phyloP scores from a whole-genome alignment of 495 filamentous ascomycete species.

The Penicillium fimorum region DNA sequence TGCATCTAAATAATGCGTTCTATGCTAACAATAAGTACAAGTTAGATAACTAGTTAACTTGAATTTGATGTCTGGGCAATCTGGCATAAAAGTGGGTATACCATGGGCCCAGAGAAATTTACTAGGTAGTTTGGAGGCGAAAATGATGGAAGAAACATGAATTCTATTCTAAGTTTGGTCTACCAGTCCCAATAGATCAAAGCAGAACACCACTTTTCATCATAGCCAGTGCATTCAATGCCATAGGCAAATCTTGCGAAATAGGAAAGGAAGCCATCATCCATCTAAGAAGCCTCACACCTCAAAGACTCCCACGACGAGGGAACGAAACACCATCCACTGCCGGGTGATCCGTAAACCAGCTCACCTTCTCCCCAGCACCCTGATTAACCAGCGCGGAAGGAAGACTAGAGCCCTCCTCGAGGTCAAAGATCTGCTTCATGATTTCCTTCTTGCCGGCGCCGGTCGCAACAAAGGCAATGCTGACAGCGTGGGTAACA shows the following conservation, averaged over 20 bases:
- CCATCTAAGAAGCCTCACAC: constrained; percentile 24
- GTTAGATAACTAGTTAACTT: too few species aligned
- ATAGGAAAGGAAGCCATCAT: background rate
- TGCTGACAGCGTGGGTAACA: constrained; percentile 73
- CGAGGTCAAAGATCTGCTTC: constrained; percentile 83
- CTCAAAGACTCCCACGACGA: constrained; percentile 56
- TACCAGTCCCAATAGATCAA: background rate
- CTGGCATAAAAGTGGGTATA: too few species aligned
- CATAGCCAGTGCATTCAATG: background rate
- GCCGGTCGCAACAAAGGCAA: constrained; percentile 91
- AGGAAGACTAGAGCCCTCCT: constrained; percentile 72
- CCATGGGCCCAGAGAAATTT: too few species aligned
- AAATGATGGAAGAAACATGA: background rate
- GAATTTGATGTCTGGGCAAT: too few species aligned
- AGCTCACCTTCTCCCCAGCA: constrained; percentile 81
- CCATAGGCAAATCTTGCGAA: background rate
- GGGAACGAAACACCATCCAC: constrained; percentile 82
- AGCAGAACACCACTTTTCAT: background rate
- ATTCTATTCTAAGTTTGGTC: background rate
- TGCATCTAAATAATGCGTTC: too few species aligned
- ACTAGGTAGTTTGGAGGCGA: too few species aligned
- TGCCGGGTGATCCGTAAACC: constrained; percentile 87
- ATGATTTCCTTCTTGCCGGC: constrained; percentile 85
- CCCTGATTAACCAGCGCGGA: constrained; percentile 83
- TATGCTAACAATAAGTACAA: too few species aligned